These are phyloP conservation scores for Spergularia bocconei DNA, from an alignment of 148 eudicot genomes.

Conservation along the genomic window DNA sequence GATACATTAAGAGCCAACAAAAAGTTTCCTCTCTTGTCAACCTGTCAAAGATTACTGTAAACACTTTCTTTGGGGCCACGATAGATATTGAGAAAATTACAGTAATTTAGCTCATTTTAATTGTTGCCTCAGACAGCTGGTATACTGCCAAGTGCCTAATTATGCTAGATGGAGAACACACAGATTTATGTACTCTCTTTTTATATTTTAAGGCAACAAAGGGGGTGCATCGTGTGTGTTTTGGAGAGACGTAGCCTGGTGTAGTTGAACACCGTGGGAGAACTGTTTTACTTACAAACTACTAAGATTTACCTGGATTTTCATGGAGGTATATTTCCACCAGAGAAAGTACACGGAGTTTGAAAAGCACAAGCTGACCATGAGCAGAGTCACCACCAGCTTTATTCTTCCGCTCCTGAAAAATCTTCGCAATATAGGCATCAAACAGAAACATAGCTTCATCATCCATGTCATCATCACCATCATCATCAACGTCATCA, in stretches of 20 bases:
- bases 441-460: conserved; percentile 99
- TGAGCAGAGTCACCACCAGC: conserved; percentile 84
- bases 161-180: too few relatives aligned
- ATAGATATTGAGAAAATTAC: neutral
- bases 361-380: conserved; percentile 87
- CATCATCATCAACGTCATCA: conserved; percentile 61
- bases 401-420: conserved; percentile 72
- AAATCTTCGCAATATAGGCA: conserved; percentile 57
- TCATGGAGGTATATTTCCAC: conserved; percentile 85
- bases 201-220: too few relatives aligned
- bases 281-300: neutral
- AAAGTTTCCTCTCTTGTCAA: neutral
- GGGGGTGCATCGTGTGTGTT: too few relatives aligned
- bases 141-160: too few relatives aligned
- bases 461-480: conserved; percentile 93
- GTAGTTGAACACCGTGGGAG: too few relatives aligned
- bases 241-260: too few relatives aligned
- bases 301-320: conserved; percentile 63
- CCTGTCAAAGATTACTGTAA: neutral
- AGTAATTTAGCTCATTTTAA: neutral
- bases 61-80: neutral
- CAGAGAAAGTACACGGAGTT: conserved; percentile 92
- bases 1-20: too few relatives aligned
- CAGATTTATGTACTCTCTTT: too few relatives aligned
- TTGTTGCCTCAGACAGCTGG: too few relatives aligned